Evolutionary conservation across 495 filamentous ascomycete genomes (phyloP).

Genomic region (Penicillium waksmanii): DNA sequence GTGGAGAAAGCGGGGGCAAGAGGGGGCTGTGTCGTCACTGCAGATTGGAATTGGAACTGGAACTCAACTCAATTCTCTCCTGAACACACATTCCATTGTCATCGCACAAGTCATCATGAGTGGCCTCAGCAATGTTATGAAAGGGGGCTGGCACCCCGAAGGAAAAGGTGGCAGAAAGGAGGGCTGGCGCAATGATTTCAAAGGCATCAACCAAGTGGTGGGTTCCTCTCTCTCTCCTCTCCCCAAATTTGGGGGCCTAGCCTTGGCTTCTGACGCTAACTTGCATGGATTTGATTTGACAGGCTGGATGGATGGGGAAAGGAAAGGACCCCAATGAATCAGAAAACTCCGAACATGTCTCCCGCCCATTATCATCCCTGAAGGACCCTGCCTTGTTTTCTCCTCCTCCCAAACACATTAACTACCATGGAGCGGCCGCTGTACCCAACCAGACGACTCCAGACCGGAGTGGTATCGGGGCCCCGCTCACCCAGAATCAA

Average conservation of each 20-base stretch:
- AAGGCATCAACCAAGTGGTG: conserved; percentile 63
- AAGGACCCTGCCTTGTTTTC: conserved; percentile 84
- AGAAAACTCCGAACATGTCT: conserved; percentile 52
- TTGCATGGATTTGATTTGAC: not conserved
- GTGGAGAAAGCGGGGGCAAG: no score
- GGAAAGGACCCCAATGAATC: conserved; percentile 43
- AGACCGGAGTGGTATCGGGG: conserved; percentile 51
- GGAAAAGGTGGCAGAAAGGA: conserved; percentile 58
- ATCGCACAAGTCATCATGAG: conserved; percentile 42
- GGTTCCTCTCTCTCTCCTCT: conserved; percentile 16
- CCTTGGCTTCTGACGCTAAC: conserved; percentile 13
- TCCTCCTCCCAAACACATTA: conserved; percentile 77
- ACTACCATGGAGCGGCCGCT: conserved; percentile 55
- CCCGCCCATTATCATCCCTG: conserved; percentile 73
- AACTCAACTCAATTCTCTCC: not conserved
- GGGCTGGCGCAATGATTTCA: conserved; percentile 62
- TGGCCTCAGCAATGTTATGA: conserved; percentile 53
- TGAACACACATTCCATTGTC: not conserved
- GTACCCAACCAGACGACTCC: conserved; percentile 52
- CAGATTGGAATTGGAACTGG: no score
- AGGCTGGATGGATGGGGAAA: conserved; percentile 50
- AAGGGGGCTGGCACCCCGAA: conserved; percentile 63
- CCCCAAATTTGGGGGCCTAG: not conserved
- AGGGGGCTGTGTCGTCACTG: conserved; percentile 3
- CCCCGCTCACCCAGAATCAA: conserved; percentile 48